Percentiles rank a stretch among this genome's conserved stretches.
phyloP scores from a whole-genome alignment of 495 filamentous ascomycete species.

The Penicillium mononematosum region DNA sequence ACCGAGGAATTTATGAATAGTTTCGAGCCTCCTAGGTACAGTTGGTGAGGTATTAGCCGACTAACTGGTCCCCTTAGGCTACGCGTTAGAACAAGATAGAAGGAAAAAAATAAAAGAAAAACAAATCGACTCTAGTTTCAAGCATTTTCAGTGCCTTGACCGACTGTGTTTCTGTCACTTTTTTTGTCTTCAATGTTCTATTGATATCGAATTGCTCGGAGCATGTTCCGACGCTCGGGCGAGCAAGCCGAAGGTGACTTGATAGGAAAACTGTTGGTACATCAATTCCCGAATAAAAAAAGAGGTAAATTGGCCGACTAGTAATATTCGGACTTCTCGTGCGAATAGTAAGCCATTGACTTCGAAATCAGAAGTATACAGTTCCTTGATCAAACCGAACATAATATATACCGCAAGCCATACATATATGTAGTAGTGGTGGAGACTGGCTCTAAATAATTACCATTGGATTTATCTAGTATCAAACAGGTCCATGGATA shows the following conservation, averaged over 20 bases:
- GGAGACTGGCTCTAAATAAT: too few relatives aligned
- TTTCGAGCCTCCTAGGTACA: too few relatives aligned
- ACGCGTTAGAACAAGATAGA: too few relatives aligned
- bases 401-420: too few relatives aligned
- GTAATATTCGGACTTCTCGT: not conserved
- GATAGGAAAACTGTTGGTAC: not conserved
- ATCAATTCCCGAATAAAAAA: not conserved
- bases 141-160: not conserved
- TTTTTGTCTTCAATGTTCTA: not conserved
- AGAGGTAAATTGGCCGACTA: not conserved
- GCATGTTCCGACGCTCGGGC: conserved; percentile 1
- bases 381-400: not conserved
- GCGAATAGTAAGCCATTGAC: not conserved
- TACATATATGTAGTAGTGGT: too few relatives aligned
- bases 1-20: too few relatives aligned
- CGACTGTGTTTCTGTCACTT: not conserved
- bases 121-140: too few relatives aligned
- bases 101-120: too few relatives aligned
- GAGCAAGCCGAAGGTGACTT: not conserved
- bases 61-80: too few relatives aligned
- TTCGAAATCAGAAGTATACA: not conserved
- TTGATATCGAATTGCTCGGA: not conserved
- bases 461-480: not conserved
- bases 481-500: not conserved
- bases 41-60: too few relatives aligned